A percentile compares a stretch with the other conserved stretches of the same genome.
Conservation (phyloP, 768 basidiomycete genomes). For the Coprinellus aureogranulatus region DNA sequence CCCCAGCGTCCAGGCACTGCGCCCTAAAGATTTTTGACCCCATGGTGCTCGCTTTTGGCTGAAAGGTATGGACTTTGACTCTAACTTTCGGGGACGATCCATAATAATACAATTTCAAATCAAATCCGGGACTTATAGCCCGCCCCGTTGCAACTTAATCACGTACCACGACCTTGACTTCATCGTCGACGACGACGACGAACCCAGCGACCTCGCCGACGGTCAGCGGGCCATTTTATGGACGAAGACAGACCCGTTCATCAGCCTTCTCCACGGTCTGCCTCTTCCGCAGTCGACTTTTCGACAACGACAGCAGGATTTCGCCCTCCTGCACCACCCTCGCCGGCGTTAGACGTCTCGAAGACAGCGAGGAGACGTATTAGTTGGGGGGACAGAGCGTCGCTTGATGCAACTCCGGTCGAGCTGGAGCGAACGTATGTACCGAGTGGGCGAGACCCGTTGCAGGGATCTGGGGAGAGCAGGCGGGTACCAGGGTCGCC, state of each 20-base stretch:
- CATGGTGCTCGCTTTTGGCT: too few relatives aligned
- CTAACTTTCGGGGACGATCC: too few relatives aligned
- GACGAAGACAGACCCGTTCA: slow-evolving; percentile 2
- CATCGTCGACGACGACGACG: background rate
- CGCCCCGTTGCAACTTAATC: too few relatives aligned
- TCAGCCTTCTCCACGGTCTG: slow-evolving; percentile 8
- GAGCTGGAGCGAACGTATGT: slow-evolving; percentile 2
- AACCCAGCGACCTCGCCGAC: background rate
- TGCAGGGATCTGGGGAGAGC: background rate
- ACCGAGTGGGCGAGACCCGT: slow-evolving; percentile 3
- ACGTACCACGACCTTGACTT: background rate
- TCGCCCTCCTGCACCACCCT: slow-evolving; percentile 8
- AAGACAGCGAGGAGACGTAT: slow-evolving; percentile 1
- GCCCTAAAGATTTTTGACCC: too few relatives aligned
- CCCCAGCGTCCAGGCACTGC: too few relatives aligned
- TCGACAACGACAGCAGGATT: slow-evolving; percentile 6
- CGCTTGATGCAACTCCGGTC: slow-evolving; percentile 7
- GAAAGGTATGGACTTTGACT: too few relatives aligned
- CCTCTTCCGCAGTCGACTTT: slow-evolving; percentile 7
- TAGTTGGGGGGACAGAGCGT: slow-evolving; percentile 11
- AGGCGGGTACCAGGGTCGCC: background rate
- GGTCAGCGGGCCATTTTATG: slow-evolving; percentile 3
- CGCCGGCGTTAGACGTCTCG: slow-evolving; percentile 8
- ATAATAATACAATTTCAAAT: too few relatives aligned
- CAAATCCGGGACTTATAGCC: too few relatives aligned